Base-by-base conservation (phyloP, 2,329 filamentous ascomycete species). In the Fusarium coicis region DNA sequence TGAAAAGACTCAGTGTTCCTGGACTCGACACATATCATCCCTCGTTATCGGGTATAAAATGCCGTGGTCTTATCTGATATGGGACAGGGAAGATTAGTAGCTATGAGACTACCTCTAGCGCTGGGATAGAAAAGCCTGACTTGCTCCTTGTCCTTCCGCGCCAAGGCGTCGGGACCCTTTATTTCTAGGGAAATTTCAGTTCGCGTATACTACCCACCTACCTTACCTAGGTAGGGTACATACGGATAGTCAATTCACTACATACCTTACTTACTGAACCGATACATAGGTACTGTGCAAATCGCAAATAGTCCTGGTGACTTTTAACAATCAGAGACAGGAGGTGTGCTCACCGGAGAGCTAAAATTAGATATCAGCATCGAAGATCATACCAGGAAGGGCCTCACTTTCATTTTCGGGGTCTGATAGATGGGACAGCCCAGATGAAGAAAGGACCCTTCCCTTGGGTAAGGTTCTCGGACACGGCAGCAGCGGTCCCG, bases 91-190 rank as follows among this genome's bases (percentile, higher is more conserved):
- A 68, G 47, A 42, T 26, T 23, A 7, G 8, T 49, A 56, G 49
- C 28, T 59, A 49, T 32, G 50, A 47, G 62, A 55, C 58, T 44
- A 54, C 9, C 28, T 21, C 49, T 44, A 54, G 18, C 32, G 23
- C 54, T 44, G 43, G 66, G 57, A 61, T 54, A 30, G 26, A 18
- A 55, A 47, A 60, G 63, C 55, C 68, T 72, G 68, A 59, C 70
- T 56, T 66, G 67, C 56, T 73, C 70, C 47, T 65, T 73, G 70
- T 53, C 50, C 47, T 60, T 54, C 39, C 43, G 44, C 53, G 66
- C 66, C 66, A 69, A 69, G 66, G 52, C 19, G 42, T 54, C 58
- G 47, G 44, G 39, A 40, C 44, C 44, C 65, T 69, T 65, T 40
- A 53, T 62, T 63, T 44, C 23, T 61, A 42, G 49, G 43, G 55